phyloP scores from a whole-genome alignment of 768 basidiomycete genomes.

The Trametes maxima region DNA sequence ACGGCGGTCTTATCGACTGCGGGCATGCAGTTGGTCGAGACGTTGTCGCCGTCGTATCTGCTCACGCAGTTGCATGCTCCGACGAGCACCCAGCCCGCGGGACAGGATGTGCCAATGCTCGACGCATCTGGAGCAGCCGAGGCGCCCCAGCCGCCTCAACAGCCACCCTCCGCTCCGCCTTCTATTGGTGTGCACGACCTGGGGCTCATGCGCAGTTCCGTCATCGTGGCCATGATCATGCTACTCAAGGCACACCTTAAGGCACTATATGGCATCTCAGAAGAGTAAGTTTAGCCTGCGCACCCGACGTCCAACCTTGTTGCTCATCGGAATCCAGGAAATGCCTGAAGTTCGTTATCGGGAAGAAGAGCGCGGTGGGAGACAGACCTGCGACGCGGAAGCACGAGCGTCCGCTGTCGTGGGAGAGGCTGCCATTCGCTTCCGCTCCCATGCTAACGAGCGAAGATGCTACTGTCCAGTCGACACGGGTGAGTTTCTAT shows the following conservation, averaged over 20 bases:
- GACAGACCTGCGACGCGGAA: constrained; percentile 77
- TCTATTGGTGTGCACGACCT: constrained; percentile 23
- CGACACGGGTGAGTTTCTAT: constrained; percentile 53
- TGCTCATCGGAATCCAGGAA: constrained; percentile 54
- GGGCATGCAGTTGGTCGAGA: constrained; percentile 81
- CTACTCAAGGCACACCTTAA: constrained; percentile 88
- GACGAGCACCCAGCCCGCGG: background rate
- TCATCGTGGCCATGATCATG: constrained; percentile 84
- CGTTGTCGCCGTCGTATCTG: constrained; percentile 69
- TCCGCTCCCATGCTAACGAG: constrained; percentile 58
- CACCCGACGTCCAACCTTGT: background rate
- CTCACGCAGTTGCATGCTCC: constrained; percentile 57
- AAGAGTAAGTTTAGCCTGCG: constrained; percentile 69
- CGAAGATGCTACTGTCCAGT: constrained; percentile 64
- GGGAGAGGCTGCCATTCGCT: constrained; percentile 76
- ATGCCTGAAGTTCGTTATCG: constrained; percentile 83
- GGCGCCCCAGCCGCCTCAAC: background rate
- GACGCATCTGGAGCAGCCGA: constrained; percentile 1
- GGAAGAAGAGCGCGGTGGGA: constrained; percentile 89
- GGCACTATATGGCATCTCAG: constrained; percentile 77
- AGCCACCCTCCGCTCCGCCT: constrained; percentile 4
- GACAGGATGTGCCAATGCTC: constrained; percentile 6
- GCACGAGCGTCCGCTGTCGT: constrained; percentile 62
- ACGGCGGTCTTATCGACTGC: constrained; percentile 75
- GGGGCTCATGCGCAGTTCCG: constrained; percentile 61